These are phyloP conservation scores for Didymella pinodella DNA, from an alignment of 2,329 filamentous ascomycete species.

Conservation along the genomic window DNA sequence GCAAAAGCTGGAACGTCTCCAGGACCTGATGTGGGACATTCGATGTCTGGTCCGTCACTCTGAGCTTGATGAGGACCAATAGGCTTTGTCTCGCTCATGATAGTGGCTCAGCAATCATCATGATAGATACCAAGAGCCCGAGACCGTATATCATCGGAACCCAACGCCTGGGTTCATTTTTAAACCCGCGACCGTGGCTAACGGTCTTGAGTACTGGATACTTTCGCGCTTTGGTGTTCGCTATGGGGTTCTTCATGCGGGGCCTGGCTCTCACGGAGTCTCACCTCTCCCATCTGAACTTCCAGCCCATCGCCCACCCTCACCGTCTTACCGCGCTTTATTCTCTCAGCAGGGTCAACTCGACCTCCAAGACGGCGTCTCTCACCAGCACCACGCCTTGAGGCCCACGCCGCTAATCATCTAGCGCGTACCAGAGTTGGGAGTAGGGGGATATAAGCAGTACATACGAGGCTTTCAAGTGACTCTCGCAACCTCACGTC, in stretches of 20 bases:
- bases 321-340: neutral
- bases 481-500: conserved; percentile 30
- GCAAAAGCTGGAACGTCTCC: neutral
- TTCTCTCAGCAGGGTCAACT: neutral
- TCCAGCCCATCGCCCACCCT: neutral
- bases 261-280: conserved; percentile 1
- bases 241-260: neutral
- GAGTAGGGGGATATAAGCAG: conserved; percentile 27
- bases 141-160: too few relatives aligned
- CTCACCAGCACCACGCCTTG: conserved; percentile 14
- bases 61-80: neutral
- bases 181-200: neutral
- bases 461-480: conserved; percentile 11
- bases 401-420: neutral
- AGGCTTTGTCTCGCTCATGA: neutral
- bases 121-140: too few relatives aligned
- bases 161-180: neutral
- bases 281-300: conserved; percentile 4
- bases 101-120: too few relatives aligned
- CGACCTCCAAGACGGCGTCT: conserved; percentile 6
- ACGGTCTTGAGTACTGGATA: too few relatives aligned
- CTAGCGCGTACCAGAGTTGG: conserved; percentile 9
- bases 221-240: neutral
- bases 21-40: neutral
- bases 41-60: neutral